phyloP scores from a whole-genome alignment of 1,284 basidiomycete genomes.

The Ganoderma meredithae region DNA sequence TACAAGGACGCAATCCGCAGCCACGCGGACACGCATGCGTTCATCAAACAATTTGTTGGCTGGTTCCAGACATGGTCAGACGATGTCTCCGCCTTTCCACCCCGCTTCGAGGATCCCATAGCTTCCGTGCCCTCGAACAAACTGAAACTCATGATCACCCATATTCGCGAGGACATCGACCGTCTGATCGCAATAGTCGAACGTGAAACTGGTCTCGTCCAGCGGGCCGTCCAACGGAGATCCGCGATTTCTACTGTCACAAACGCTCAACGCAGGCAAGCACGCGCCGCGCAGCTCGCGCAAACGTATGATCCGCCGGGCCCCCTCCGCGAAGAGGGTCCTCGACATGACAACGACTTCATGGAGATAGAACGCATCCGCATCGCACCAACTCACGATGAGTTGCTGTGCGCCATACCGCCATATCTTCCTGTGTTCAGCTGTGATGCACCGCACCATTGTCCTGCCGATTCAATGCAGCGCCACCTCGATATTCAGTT shows the following conservation, averaged over 20 bases:
- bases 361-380: conserved; percentile 43
- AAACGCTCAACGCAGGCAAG: conserved; percentile 30
- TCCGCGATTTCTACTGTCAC: conserved; percentile 43
- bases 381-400: conserved; percentile 48
- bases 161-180: conserved; percentile 50
- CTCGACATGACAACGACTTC: conserved; percentile 52
- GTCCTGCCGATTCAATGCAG: conserved; percentile 42
- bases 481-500: conserved; percentile 51
- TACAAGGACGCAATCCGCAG: conserved; percentile 61
- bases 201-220: conserved; percentile 45
- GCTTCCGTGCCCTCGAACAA: conserved; percentile 36
- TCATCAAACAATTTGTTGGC: conserved; percentile 50
- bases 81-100: conserved; percentile 45
- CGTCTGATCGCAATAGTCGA: conserved; percentile 55
- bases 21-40: conserved; percentile 49
- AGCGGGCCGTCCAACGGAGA: conserved; percentile 37
- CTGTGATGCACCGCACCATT: conserved; percentile 47
- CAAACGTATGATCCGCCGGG: conserved; percentile 40
- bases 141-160: conserved; percentile 47
- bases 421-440: conserved; percentile 52
- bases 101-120: conserved; percentile 47
- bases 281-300: conserved; percentile 33
- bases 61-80: conserved; percentile 59
- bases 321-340: conserved; percentile 51
- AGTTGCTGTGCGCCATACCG: conserved; percentile 40